Evolutionary conservation across 2,329 filamentous ascomycete species (phyloP), one percentile per base, ranked within the genome.

Genomic region (Calcarisporium arbuscula): DNA sequence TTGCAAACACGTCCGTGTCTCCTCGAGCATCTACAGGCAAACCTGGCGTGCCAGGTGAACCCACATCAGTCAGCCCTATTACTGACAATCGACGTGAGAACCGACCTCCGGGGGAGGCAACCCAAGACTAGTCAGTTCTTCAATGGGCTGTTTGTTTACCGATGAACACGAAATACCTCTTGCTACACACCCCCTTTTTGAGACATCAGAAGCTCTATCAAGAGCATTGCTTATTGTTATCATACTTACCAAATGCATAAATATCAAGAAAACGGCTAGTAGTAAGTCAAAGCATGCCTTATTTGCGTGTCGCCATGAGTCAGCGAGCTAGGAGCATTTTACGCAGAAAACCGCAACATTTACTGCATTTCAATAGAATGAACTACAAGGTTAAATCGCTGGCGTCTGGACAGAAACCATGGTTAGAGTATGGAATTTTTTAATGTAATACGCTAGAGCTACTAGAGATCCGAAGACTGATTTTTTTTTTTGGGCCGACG

Each of bases 11-110:
- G 15, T 52, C 56, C 17, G 45, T 47, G 17, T 55, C 61, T 28
- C 44, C 54, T 32, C 60, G 58, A 31, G 35, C 35, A 12, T 47
- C 52, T 9, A 41, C 42, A 11, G 36, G 35, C 28, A 65, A 57
- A 36, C 29, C 47, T 8, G 37, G 39, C n/a, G 48, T 51, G 11
- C 23, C 36, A 8, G 49, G 39, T 22, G 49, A 53, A 15, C 28
- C 42, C n/a, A 36, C 34, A 22, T 19, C 46, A 19, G 16, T 38
- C 11, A 41, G 45, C 17, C 34, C 45, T 12, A 32, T 44, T 7
- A 43, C 51, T 5, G 59, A 64, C 37, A 65, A 60, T 46, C 56
- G 56, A 23, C 57, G 60, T 15, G 67, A 72, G 53, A 72, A 72
- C 43, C 54, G 60, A 17, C 67, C 63, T 21, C 65, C 64, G 0